Percentiles rank a stretch among this genome's conserved stretches.
Conservation (phyloP, 1,139 yeast genomes). For the Candida sp. region DNA sequence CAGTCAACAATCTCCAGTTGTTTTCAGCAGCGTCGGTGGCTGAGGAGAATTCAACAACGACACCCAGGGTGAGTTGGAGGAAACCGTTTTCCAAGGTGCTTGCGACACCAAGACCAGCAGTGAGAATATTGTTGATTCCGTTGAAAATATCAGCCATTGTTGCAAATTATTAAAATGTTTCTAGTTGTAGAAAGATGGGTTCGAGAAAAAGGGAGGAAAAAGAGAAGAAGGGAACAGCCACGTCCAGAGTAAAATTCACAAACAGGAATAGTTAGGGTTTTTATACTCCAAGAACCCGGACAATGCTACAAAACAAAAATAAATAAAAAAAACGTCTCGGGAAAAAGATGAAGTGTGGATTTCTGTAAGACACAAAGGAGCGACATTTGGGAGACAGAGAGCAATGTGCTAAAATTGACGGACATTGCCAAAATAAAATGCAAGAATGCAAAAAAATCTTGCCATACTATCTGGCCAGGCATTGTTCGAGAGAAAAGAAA, state of each 20-base stretch:
- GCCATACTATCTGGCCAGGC: background rate
- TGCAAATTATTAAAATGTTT: background rate
- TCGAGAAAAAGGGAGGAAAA: background rate
- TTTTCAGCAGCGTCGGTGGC: constrained; percentile 13
- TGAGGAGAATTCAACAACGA: constrained; percentile 14
- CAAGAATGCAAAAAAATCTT: background rate
- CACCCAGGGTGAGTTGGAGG: constrained; percentile 19
- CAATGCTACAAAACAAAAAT: background rate
- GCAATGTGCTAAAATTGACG: background rate
- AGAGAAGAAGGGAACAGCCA: background rate
- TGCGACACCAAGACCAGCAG: constrained; percentile 18
- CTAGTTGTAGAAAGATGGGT: background rate
- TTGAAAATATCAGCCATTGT: constrained; percentile 14
- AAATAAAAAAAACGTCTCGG: background rate
- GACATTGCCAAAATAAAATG: no score
- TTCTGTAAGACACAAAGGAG: background rate
- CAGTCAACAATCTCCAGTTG: constrained; percentile 15
- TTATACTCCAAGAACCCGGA: background rate
- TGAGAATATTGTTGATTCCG: constrained; percentile 13
- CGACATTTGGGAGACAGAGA: background rate
- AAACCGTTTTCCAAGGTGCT: constrained; percentile 16
- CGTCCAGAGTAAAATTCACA: background rate
- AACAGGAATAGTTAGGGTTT: background rate
- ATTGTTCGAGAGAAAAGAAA: background rate
- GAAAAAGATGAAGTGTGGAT: background rate